Evolutionary conservation across 2,329 filamentous ascomycete species (phyloP).

Genomic region (Penicillium sp.): DNA sequence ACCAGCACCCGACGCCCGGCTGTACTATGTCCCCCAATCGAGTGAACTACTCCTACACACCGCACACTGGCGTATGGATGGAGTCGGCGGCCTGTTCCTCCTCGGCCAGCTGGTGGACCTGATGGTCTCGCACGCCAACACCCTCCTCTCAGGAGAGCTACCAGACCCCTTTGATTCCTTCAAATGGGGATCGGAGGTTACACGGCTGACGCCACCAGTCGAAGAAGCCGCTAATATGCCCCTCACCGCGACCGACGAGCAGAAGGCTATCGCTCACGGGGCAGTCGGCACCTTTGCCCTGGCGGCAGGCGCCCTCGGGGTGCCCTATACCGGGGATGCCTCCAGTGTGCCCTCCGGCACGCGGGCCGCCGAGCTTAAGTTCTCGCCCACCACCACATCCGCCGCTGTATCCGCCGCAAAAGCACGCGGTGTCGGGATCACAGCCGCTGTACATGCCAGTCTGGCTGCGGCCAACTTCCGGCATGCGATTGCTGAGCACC

Average conservation of each 20-base stretch:
- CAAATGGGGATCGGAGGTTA: constrained; percentile 29
- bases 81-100: constrained; percentile 22
- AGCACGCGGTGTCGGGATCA: constrained; percentile 23
- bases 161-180: constrained; percentile 22
- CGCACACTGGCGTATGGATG: constrained; percentile 33
- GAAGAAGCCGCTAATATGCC: constrained; percentile 25
- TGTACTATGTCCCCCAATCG: constrained; percentile 13
- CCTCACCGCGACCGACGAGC: neutral
- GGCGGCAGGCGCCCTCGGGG: constrained; percentile 21
- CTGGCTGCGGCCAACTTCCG: constrained; percentile 31
- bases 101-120: constrained; percentile 24
- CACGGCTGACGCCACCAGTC: constrained; percentile 19
- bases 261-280: constrained; percentile 14
- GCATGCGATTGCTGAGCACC: constrained; percentile 14
- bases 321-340: constrained; percentile 19
- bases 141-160: constrained; percentile 10
- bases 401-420: constrained; percentile 17
- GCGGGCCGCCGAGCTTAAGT: constrained; percentile 7
- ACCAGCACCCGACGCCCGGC: constrained; percentile 8
- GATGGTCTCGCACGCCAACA: constrained; percentile 7
- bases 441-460: constrained; percentile 32
- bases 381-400: constrained; percentile 20
- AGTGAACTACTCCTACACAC: constrained; percentile 12
- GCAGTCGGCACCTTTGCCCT: constrained; percentile 17
- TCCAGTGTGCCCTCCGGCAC: constrained; percentile 21